Evolutionary conservation across 2,329 filamentous ascomycete species (phyloP).

Genomic region (Aspergillus niger): DNA sequence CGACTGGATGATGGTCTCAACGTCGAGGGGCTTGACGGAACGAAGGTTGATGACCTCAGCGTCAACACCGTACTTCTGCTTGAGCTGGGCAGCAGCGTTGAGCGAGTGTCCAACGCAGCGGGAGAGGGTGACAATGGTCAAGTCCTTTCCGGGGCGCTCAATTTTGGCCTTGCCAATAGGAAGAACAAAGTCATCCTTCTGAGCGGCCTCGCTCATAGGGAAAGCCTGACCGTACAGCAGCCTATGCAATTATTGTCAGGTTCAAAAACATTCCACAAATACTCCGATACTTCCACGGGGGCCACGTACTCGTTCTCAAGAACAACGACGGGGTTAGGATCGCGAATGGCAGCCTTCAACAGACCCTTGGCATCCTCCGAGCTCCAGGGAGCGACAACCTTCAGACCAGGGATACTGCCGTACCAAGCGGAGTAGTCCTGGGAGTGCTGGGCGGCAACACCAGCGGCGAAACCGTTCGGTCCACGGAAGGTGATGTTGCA

Average conservation of each 20-base stretch:
- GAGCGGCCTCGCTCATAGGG: slow-evolving; percentile 95
- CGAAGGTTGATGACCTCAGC: slow-evolving; percentile 97
- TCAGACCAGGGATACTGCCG: slow-evolving; percentile 93
- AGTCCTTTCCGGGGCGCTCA: slow-evolving; percentile 90
- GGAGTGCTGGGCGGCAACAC: slow-evolving; percentile 96
- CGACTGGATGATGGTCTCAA: slow-evolving; percentile 92
- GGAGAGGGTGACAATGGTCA: slow-evolving; percentile 93
- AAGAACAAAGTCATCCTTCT: slow-evolving; percentile 94
- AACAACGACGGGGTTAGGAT: slow-evolving; percentile 94
- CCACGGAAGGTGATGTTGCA: slow-evolving; percentile 99
- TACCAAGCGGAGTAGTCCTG: slow-evolving; percentile 99
- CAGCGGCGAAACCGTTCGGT: slow-evolving; percentile 94
- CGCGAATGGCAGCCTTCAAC: slow-evolving; percentile 94
- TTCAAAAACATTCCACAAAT: not conserved
- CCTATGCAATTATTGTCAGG: slow-evolving; percentile 50
- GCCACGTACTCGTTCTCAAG: slow-evolving; percentile 74
- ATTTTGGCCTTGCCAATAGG: slow-evolving; percentile 99
- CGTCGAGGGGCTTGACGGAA: slow-evolving; percentile 93
- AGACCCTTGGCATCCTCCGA: slow-evolving; percentile 98
- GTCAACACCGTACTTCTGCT: slow-evolving; percentile 95
- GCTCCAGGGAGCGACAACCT: slow-evolving; percentile 95
- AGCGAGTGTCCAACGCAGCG: slow-evolving; percentile 94
- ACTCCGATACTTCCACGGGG: not conserved
- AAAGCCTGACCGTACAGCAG: slow-evolving; percentile 88
- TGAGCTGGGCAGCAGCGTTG: slow-evolving; percentile 82